Percentiles rank a stretch among this genome's conserved stretches.
phyloP scores from a whole-genome alignment of 441 rosid species.

The Hura crepitans region DNA sequence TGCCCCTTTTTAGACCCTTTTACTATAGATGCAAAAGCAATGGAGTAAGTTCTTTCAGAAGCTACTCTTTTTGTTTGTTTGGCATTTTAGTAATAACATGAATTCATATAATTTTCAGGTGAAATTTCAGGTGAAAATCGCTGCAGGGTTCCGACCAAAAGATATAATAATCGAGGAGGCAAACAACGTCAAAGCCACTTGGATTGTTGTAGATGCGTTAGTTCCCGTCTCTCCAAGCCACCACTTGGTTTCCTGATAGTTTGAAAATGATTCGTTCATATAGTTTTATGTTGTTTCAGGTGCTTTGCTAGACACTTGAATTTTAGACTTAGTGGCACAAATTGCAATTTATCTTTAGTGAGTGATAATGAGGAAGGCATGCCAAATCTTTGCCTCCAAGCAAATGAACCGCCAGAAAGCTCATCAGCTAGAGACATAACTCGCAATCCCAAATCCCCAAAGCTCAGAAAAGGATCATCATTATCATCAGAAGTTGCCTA shows the following conservation, averaged over 20 bases:
- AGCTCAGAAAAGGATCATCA: conserved; percentile 23
- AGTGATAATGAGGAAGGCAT: conserved; percentile 23
- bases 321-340: conserved; percentile 31
- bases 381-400: not conserved
- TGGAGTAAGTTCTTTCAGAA: conserved; percentile 30
- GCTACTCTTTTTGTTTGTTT: too few relatives aligned
- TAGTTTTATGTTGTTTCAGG: conserved; percentile 26
- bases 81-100: too few relatives aligned
- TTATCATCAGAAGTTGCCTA: not conserved
- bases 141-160: conserved; percentile 32
- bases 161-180: conserved; percentile 39
- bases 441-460: conserved; percentile 25
- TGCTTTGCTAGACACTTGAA: conserved; percentile 32
- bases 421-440: conserved; percentile 17
- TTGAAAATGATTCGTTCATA: too few relatives aligned
- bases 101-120: conserved; percentile 32
- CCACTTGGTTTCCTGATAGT: too few relatives aligned
- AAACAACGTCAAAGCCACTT: conserved; percentile 34
- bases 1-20: conserved; percentile 31
- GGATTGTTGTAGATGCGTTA: conserved; percentile 42
- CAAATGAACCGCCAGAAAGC: conserved; percentile 18
- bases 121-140: conserved; percentile 39
- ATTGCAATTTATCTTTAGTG: conserved; percentile 30
- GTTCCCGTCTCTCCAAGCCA: too few relatives aligned
- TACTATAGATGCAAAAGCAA: conserved; percentile 30